These are phyloP conservation scores for Chlorella sp. DNA, from an alignment of 139 green algal species.

Conservation along the genomic window DNA sequence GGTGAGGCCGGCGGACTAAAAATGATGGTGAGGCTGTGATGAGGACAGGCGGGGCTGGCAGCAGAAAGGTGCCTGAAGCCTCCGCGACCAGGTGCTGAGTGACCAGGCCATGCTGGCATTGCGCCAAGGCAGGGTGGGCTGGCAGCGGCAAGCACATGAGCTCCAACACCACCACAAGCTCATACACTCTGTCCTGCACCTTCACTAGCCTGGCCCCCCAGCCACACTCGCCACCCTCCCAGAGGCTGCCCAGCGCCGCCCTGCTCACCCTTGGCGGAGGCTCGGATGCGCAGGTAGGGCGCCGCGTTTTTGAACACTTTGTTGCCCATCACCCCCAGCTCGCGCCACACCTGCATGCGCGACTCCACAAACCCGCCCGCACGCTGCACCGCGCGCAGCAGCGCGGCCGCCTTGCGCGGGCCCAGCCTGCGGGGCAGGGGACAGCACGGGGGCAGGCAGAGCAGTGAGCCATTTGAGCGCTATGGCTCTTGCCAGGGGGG, in stretches of 20 bases:
- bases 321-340: constrained; percentile 64
- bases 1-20: too few species aligned
- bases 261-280: constrained; percentile 38
- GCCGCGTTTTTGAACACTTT: constrained; percentile 79
- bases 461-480: not conserved
- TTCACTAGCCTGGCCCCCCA: too few species aligned
- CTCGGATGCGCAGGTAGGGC: constrained; percentile 72
- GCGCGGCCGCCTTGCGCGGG: constrained; percentile 82
- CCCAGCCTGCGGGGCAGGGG: constrained; percentile 65
- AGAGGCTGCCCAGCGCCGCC: too few species aligned
- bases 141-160: too few species aligned
- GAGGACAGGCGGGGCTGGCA: not conserved
- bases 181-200: too few species aligned
- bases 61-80: too few species aligned
- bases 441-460: not conserved
- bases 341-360: constrained; percentile 58
- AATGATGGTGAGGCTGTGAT: too few species aligned
- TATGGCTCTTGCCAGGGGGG: too few species aligned
- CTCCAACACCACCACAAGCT: too few species aligned
- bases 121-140: too few species aligned
- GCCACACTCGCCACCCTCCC: not conserved
- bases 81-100: too few species aligned
- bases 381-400: constrained; percentile 62
- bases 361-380: constrained; percentile 44
- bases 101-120: too few species aligned